These are phyloP conservation scores for Leucosporidium scottii DNA, from an alignment of 768 basidiomycete genomes.

Conservation along the genomic window DNA sequence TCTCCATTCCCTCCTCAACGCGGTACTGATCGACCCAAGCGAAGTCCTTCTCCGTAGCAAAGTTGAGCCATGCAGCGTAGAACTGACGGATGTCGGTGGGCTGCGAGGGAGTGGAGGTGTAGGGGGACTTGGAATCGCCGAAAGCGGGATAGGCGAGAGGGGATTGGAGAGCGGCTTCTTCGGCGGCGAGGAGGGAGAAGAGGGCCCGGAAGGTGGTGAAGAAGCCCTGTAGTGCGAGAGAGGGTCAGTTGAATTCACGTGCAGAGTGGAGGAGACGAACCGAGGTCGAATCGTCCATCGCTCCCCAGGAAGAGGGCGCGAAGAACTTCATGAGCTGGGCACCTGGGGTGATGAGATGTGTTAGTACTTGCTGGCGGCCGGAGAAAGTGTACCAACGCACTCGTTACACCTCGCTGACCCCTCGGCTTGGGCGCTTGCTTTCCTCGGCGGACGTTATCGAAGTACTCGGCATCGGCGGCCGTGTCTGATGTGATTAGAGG, in stretches of 20 bases:
- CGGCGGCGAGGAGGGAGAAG: conserved; percentile 71
- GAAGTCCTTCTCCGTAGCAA: conserved; percentile 80
- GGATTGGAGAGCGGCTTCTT: conserved; percentile 46
- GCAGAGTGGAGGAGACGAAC: conserved; percentile 41
- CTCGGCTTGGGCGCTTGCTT: conserved; percentile 46
- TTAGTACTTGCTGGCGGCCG: no score
- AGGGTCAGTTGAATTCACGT: no score
- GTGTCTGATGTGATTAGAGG: background rate
- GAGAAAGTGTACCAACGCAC: no score
- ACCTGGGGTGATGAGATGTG: conserved; percentile 41
- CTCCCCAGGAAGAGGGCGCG: conserved; percentile 60
- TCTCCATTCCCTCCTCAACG: conserved; percentile 72
- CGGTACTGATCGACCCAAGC: conserved; percentile 82
- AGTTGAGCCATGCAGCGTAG: conserved; percentile 79
- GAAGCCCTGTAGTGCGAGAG: conserved; percentile 60
- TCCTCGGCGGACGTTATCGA: conserved; percentile 75
- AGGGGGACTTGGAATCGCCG: conserved; percentile 68
- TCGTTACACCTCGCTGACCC: conserved; percentile 60
- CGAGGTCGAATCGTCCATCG: conserved; percentile 60
- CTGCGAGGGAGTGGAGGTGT: conserved; percentile 45
- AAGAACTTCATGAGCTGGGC: conserved; percentile 75
- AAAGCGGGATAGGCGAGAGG: conserved; percentile 67
- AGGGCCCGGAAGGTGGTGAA: conserved; percentile 81
- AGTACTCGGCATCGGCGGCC: conserved; percentile 67
- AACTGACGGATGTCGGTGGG: conserved; percentile 59